Evolutionary conservation across 148 eudicot species (phyloP).

Genomic region (Vaccinium vitisidaea): DNA sequence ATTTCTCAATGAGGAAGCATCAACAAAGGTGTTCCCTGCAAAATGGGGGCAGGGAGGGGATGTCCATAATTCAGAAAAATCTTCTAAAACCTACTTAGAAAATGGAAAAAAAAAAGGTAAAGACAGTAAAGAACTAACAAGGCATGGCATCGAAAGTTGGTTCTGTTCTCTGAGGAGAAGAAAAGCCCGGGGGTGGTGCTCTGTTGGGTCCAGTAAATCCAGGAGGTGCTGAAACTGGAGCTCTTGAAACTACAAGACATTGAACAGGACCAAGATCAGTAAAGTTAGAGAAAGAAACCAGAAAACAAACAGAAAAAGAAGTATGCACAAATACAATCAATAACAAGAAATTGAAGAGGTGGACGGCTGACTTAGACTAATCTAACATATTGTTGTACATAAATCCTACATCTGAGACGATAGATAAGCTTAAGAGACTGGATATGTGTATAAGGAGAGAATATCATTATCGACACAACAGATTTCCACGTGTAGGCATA

Average conservation of each 20-base stretch:
- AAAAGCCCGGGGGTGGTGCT: slow-evolving; percentile 92
- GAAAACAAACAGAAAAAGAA: neutral
- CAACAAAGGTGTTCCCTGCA: slow-evolving; percentile 67
- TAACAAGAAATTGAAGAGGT: neutral
- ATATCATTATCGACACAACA: neutral
- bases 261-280: slow-evolving; percentile 1
- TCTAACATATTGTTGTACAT: neutral
- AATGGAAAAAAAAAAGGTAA: neutral
- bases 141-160: slow-evolving; percentile 46
- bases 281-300: neutral
- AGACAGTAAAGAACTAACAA: slow-evolving; percentile 46
- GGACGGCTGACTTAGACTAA: neutral
- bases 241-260: slow-evolving; percentile 51
- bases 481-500: neutral
- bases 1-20: slow-evolving; percentile 51
- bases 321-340: neutral
- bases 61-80: neutral
- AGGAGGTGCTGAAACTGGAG: slow-evolving; percentile 89
- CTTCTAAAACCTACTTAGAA: neutral
- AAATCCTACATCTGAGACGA: neutral
- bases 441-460: neutral
- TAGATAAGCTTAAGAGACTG: neutral
- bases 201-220: slow-evolving; percentile 77
- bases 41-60: slow-evolving; percentile 11
- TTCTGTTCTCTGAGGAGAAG: slow-evolving; percentile 60